Percentiles rank a stretch among this genome's conserved stretches.
These are phyloP conservation scores for Aspergillus japonicus DNA, from an alignment of 2,329 filamentous ascomycete genomes.

Conservation along the genomic window DNA sequence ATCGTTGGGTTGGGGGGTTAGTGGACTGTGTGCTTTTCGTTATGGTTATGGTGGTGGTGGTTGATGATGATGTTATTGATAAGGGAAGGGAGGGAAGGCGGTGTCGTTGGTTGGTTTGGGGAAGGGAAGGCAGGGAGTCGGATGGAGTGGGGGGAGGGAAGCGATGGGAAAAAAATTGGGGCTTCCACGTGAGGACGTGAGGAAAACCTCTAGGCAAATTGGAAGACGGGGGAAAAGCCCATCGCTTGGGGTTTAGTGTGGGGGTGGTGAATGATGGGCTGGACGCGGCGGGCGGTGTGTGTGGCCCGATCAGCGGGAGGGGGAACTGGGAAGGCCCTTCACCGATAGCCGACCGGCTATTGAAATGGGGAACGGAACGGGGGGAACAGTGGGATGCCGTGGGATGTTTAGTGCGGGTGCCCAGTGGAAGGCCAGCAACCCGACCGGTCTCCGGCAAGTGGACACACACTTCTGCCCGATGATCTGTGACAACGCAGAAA, in stretches of 20 bases:
- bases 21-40: too few relatives aligned
- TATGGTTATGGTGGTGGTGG: too few relatives aligned
- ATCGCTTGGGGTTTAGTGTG: conserved; percentile 31
- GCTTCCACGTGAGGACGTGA: conserved; percentile 26
- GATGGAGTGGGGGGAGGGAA: conserved; percentile 3
- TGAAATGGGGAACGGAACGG: conserved; percentile 16
- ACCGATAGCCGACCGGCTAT: conserved; percentile 40
- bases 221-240: neutral
- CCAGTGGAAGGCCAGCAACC: too few relatives aligned
- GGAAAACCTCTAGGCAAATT: neutral
- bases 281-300: conserved; percentile 7
- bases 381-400: conserved; percentile 16
- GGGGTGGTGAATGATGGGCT: conserved; percentile 23
- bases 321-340: conserved; percentile 24
- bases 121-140: conserved; percentile 9
- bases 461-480: neutral
- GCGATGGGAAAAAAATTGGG: conserved; percentile 23
- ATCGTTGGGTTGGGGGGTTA: neutral
- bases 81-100: neutral
- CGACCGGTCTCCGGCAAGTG: neutral
- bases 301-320: conserved; percentile 23
- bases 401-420: conserved; percentile 7
- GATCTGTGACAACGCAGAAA: neutral
- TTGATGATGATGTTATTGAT: neutral
- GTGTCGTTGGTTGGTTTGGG: neutral